phyloP scores from a whole-genome alignment of 164 flowering plant genomes.

The Kingdonia uniflora region DNA sequence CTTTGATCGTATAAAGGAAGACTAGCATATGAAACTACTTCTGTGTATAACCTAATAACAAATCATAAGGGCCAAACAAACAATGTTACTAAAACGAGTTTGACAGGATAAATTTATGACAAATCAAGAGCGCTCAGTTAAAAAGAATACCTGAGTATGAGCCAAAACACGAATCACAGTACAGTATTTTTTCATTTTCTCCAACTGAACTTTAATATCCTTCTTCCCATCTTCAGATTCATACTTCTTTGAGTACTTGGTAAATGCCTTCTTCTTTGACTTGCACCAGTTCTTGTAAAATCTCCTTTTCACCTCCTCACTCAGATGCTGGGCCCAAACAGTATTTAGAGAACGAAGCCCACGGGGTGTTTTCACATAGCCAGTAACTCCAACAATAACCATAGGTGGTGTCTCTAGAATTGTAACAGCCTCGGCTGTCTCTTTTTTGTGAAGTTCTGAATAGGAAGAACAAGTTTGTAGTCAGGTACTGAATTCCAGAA shows the following conservation, averaged over 20 bases:
- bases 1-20: too few relatives aligned
- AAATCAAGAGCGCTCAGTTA: too few relatives aligned
- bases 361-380: slow-evolving; percentile 52
- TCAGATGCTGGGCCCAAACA: slow-evolving; percentile 77
- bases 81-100: too few relatives aligned
- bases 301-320: slow-evolving; percentile 58
- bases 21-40: too few relatives aligned
- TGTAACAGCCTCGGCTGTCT: slow-evolving; percentile 68
- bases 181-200: slow-evolving; percentile 58
- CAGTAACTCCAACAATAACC: slow-evolving; percentile 62
- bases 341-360: slow-evolving; percentile 49
- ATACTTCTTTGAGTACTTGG: too few relatives aligned
- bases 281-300: slow-evolving; percentile 67
- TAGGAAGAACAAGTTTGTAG: not conserved
- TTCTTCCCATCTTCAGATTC: slow-evolving; percentile 59
- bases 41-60: too few relatives aligned
- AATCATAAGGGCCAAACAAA: too few relatives aligned
- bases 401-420: slow-evolving; percentile 60
- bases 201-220: slow-evolving; percentile 46
- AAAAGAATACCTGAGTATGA: slow-evolving; percentile 48
- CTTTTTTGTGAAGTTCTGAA: slow-evolving; percentile 72
- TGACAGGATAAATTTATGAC: too few relatives aligned
- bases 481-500: too few relatives aligned
- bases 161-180: slow-evolving; percentile 63
- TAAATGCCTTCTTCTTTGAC: too few relatives aligned